Base-by-base conservation (phyloP, 2,329 filamentous ascomycete genomes). In the Hymenoscyphus fraxineus region DNA sequence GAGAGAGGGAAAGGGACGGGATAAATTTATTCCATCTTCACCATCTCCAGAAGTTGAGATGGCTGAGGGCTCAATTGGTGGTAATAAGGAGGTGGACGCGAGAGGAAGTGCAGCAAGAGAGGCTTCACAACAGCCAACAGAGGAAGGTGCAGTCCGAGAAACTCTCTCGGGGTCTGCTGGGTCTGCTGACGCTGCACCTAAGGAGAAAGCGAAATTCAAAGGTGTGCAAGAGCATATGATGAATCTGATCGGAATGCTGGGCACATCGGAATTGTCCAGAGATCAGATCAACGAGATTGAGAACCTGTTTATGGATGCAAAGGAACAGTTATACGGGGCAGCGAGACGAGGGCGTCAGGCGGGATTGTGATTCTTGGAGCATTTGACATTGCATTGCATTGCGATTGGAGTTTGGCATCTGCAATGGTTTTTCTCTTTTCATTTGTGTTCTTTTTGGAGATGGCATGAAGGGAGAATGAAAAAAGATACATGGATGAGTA, bases 301-400 rank as follows among this genome's bases (percentile, higher is more conserved):
- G 73, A 89, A 93, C 73, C 79, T 92, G 71, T 81, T 95, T 73
- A 91, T 93, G 79, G 89, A 94, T 75, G 85, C 94, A 68, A 88
- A 90, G 75, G 82, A 85, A 67, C 87, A 90, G 75, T 82, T 93
- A 60, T 90, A 90, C 74, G 85, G 88, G 63, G 91, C 91, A 16
- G 87, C 87, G 71, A 80, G 80, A 71, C 82, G 89, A 66, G 82
- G 84, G 44, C 76, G 82, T 65, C 19, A 56, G 31, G 58, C 7
- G 22, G 59, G 64, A 22, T 63, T 62, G 59, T 51, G 27, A 60
- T 54, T 57, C n/a, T 57, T 6, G 13, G 31, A 3, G 15, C 19
- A 12, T 13, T 57, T 35, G 27, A 19, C 31, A 38, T 35, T 57
- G 32, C 55, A 59, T 67, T 63, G 65, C 69, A 70, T 71, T 66